Conservation (phyloP, 1,139 yeast species). For the Citeromyces hawaiiensis region DNA sequence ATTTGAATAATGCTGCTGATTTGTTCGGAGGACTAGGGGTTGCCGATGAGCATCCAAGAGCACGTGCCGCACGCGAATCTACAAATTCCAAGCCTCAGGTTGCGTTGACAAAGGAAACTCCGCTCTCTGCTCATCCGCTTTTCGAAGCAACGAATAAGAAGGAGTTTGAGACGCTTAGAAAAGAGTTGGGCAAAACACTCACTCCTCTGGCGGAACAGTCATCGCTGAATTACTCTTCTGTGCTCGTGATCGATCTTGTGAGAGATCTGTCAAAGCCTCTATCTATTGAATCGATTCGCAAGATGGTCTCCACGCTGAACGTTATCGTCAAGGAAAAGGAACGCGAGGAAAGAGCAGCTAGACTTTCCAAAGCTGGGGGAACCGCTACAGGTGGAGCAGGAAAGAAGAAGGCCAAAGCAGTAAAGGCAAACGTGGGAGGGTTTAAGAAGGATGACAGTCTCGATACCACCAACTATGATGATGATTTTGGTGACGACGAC, state of each 20-base stretch:
- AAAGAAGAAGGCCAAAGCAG: slow-evolving; percentile 81
- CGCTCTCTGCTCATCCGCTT: slow-evolving; percentile 60
- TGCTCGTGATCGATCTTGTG: slow-evolving; percentile 72
- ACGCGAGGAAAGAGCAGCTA: slow-evolving; percentile 76
- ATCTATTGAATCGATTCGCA: slow-evolving; percentile 70
- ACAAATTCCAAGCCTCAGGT: slow-evolving; percentile 19
- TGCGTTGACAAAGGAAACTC: slow-evolving; percentile 47
- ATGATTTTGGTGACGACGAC: slow-evolving; percentile 61
- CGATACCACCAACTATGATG: slow-evolving; percentile 43
- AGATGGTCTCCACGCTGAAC: slow-evolving; percentile 74
- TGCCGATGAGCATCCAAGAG: slow-evolving; percentile 64
- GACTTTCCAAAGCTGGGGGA: slow-evolving; percentile 70
- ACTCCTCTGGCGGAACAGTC: slow-evolving; percentile 51
- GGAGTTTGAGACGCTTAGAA: slow-evolving; percentile 77
- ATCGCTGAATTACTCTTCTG: slow-evolving; percentile 54
- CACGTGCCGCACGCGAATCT: slow-evolving; percentile 32
- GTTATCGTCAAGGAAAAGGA: slow-evolving; percentile 78
- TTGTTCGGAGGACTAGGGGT: slow-evolving; percentile 77
- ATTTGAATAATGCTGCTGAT: slow-evolving; percentile 86
- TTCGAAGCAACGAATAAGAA: slow-evolving; percentile 71
- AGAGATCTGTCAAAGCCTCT: slow-evolving; percentile 79
- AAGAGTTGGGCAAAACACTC: slow-evolving; percentile 58
- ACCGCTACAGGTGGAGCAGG: slow-evolving; percentile 92
- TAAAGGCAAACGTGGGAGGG: slow-evolving; percentile 55
- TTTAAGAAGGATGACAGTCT: slow-evolving; percentile 66